Evolutionary conservation across 2,329 filamentous ascomycete species (phyloP).

Genomic region (Pseudogymnoascus sp.): DNA sequence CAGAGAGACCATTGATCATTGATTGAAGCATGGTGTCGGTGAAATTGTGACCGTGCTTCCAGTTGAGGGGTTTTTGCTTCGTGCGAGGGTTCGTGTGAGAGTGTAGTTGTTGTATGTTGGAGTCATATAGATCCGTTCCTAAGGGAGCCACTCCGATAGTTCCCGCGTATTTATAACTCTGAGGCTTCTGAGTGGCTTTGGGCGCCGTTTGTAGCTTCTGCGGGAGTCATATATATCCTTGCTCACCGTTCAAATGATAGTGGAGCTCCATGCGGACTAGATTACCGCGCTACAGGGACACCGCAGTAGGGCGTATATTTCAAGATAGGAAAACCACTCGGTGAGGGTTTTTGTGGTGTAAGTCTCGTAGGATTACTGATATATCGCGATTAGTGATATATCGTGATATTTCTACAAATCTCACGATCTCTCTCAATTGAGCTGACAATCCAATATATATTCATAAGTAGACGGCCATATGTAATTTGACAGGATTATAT

Average conservation of each 20-base stretch:
- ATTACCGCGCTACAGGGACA: background rate
- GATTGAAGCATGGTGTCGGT: background rate
- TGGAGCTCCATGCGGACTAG: background rate
- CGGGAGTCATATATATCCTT: background rate
- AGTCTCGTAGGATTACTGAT: background rate
- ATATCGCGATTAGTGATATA: background rate
- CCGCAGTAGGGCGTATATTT: background rate
- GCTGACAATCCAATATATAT: background rate
- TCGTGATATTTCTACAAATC: background rate
- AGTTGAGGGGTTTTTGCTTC: background rate
- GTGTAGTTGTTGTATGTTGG: background rate
- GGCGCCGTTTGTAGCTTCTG: background rate
- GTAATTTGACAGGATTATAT: background rate
- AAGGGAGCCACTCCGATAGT: background rate
- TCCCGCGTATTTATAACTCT: background rate
- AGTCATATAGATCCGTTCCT: background rate
- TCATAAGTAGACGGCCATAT: background rate
- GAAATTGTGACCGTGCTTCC: background rate
- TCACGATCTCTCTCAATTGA: background rate
- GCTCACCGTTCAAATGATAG: background rate
- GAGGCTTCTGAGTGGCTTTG: background rate
- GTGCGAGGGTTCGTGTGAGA: background rate
- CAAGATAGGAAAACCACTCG: background rate
- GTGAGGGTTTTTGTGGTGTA: background rate
- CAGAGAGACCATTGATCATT: slow-evolving; percentile 1